Evolutionary conservation across 2,329 filamentous ascomycete genomes (phyloP), one percentile per base, ranked within the genome.

Genomic region (Trichoderma endophyticum): DNA sequence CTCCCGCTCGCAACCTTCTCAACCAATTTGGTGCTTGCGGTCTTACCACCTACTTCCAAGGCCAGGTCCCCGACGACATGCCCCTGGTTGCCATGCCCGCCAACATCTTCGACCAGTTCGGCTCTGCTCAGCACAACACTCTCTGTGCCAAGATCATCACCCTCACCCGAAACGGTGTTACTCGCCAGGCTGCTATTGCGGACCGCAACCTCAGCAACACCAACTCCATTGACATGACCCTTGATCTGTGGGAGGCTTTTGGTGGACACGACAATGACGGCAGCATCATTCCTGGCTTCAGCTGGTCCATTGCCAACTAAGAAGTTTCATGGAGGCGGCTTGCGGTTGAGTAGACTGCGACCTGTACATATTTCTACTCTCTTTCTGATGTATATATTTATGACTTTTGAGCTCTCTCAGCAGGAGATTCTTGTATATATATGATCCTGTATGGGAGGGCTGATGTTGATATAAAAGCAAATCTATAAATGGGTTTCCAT

Each of bases 71-170:
- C 30, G 28, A 39, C 21, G 32, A 4, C 61, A 64, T 68, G 9
- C 69, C 72, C 21, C 43, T 73, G 9, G 43, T 73, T 34, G 72
- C 72, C 32, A 68, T 73, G 54, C 69, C 72, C 34, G 51, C 61
- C 56, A 11, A 11, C 21, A 11, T 73, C n/a, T 71, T 73, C n/a
- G 62, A 67, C 54, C 28, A 68, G 24, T 73, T n/a, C 39, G 72
- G 72, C 28, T 30, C 56, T 62, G 56, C 72, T 24, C 72, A 73
- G 56, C 21, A 73, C 69, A 64, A 73, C 56, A 39, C 26, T 4
- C 62, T 73, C 12, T 73, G 72, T 43, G 72, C 32, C 30, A 73
- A 71, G 72, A 51, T 57, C 69, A 71, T 73, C 26, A 73, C 72
- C 36, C 64, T 73, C 9, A 30, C 28, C 15, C n/a, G 21, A 18